Percentiles rank a stretch among this genome's conserved stretches.
Evolutionary conservation across 805 yeast species (phyloP).

Genomic region (Kodamaea neixiangensis): DNA sequence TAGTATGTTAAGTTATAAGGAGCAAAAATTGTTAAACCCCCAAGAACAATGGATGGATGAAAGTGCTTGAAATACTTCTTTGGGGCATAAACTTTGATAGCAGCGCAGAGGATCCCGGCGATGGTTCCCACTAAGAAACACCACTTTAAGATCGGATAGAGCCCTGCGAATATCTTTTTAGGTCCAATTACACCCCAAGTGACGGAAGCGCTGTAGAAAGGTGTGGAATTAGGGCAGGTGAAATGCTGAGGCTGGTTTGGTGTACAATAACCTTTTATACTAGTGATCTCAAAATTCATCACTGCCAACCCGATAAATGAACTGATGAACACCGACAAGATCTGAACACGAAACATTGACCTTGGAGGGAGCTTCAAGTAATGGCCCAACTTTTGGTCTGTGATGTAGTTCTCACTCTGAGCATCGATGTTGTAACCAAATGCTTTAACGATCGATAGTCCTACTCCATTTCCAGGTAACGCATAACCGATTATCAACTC

Average conservation of each 20-base stretch:
- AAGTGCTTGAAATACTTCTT: slow-evolving; percentile 20
- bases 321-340: slow-evolving; percentile 20
- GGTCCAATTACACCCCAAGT: slow-evolving; percentile 68
- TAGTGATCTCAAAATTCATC: slow-evolving; percentile 19
- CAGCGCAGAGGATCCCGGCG: slow-evolving; percentile 24
- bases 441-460: slow-evolving; percentile 52
- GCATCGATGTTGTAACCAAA: slow-evolving; percentile 31
- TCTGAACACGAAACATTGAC: slow-evolving; percentile 26
- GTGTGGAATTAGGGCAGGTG: slow-evolving; percentile 30
- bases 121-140: slow-evolving; percentile 31
- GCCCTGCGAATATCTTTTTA: slow-evolving; percentile 31
- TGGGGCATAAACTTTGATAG: slow-evolving; percentile 16
- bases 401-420: slow-evolving; percentile 33
- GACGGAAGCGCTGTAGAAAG: slow-evolving; percentile 35
- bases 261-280: slow-evolving; percentile 20
- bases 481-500: slow-evolving; percentile 61
- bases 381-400: slow-evolving; percentile 41
- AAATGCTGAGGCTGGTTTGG: slow-evolving; percentile 23
- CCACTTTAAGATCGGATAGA: slow-evolving; percentile 34
- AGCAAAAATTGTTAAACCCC: slow-evolving; percentile 13
- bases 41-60: slow-evolving; percentile 16
- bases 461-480: slow-evolving; percentile 55
- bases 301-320: slow-evolving; percentile 24
- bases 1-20: slow-evolving; percentile 16
- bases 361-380: slow-evolving; percentile 27